These are phyloP conservation scores for Edaphochlamys debaryana DNA, from an alignment of 139 green algal genomes.

Conservation along the genomic window DNA sequence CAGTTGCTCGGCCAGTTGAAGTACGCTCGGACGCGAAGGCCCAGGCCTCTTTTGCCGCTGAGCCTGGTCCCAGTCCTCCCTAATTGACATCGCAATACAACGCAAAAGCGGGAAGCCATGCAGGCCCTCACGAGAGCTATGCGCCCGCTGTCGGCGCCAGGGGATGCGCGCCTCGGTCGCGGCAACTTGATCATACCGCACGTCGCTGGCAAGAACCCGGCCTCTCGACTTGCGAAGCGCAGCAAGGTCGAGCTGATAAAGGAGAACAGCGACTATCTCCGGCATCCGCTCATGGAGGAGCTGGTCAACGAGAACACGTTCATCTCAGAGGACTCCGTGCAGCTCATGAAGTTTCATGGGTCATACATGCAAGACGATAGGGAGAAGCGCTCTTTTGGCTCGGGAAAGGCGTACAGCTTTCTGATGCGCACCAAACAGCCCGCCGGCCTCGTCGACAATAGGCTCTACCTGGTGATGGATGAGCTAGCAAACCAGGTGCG, in stretches of 20 bases:
- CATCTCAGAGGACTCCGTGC: constrained; percentile 91
- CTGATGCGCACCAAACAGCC: constrained; percentile 99
- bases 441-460: constrained; percentile 90
- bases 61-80: too few relatives aligned
- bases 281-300: constrained; percentile 97
- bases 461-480: constrained; percentile 98
- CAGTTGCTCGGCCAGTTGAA: too few relatives aligned
- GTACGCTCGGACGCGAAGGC: too few relatives aligned
- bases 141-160: neutral
- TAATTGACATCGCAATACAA: too few relatives aligned
- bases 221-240: constrained; percentile 78
- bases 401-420: constrained; percentile 98
- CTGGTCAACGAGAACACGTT: constrained; percentile 83
- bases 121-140: constrained; percentile 18
- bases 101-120: too few relatives aligned
- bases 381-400: constrained; percentile 91
- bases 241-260: constrained; percentile 98
- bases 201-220: constrained; percentile 80
- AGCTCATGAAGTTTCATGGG: constrained; percentile 99
- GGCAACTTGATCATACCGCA: constrained; percentile 24
- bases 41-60: too few relatives aligned
- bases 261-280: constrained; percentile 95
- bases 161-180: constrained; percentile 16
- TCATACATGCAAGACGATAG: constrained; percentile 97
- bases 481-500: constrained; percentile 94